A percentile compares a stretch with the other conserved stretches of the same genome.
phyloP scores from a whole-genome alignment of 768 basidiomycete species.

The Naganishia friedmannii region DNA sequence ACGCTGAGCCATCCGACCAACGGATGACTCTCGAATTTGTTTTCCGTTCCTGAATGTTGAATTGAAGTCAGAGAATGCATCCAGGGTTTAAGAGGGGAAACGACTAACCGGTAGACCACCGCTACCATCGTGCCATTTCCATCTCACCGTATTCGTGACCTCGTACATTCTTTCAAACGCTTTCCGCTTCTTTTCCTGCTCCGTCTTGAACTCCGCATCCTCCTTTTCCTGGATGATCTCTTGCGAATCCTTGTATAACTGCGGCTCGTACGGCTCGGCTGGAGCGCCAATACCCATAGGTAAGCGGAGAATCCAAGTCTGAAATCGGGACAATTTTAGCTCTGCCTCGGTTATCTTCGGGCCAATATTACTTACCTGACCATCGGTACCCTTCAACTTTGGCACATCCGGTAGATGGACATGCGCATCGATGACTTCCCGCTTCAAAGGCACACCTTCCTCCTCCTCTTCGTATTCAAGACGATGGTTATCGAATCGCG shows the following conservation, averaged over 20 bases:
- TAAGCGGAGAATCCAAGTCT: slow-evolving; percentile 89
- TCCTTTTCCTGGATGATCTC: slow-evolving; percentile 76
- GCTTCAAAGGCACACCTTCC: slow-evolving; percentile 35
- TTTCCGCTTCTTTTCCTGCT: slow-evolving; percentile 56
- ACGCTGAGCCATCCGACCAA: slow-evolving; percentile 93
- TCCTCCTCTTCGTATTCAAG: slow-evolving; percentile 53
- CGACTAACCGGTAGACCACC: slow-evolving; percentile 66
- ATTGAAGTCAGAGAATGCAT: neutral
- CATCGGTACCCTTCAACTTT: slow-evolving; percentile 73
- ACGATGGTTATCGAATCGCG: slow-evolving; percentile 15
- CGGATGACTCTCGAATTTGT: slow-evolving; percentile 86
- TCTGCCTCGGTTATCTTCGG: neutral
- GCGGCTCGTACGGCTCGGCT: slow-evolving; percentile 65
- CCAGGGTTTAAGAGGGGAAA: neutral
- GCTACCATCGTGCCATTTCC: slow-evolving; percentile 85
- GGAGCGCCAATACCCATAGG: slow-evolving; percentile 92
- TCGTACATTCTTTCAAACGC: slow-evolving; percentile 72
- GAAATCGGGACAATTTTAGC: neutral
- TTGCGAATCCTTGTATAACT: slow-evolving; percentile 74
- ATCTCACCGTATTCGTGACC: slow-evolving; percentile 90
- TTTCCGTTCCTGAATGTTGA: slow-evolving; percentile 57
- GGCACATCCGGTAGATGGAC: slow-evolving; percentile 84
- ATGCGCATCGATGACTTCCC: slow-evolving; percentile 52
- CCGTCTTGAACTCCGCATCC: slow-evolving; percentile 57
- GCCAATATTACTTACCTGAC: slow-evolving; percentile 61